These are phyloP conservation scores for Melanopsichium pennsylvanicum DNA, from an alignment of 1,284 basidiomycete species.

Conservation along the genomic window DNA sequence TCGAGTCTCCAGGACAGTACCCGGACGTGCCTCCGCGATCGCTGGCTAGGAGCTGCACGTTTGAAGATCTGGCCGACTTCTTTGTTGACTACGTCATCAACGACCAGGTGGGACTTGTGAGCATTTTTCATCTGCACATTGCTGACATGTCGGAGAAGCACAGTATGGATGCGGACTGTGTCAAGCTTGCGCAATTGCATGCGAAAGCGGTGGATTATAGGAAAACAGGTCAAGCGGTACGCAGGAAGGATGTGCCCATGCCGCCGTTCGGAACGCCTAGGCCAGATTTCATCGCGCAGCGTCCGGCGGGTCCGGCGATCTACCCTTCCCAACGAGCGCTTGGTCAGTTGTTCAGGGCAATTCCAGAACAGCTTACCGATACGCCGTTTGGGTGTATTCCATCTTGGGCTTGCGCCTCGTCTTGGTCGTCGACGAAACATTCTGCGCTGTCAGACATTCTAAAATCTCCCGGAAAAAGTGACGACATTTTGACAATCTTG, in stretches of 20 bases:
- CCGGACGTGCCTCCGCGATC: constrained; percentile 69
- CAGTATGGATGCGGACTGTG: constrained; percentile 73
- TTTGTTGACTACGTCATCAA: constrained; percentile 73
- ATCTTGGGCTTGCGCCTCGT: background rate
- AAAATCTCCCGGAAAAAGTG: constrained; percentile 14
- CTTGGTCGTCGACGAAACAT: constrained; percentile 1
- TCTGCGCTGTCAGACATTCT: constrained; percentile 16
- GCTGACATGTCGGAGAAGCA: constrained; percentile 73
- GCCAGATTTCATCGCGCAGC: constrained; percentile 27
- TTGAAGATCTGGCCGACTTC: constrained; percentile 77
- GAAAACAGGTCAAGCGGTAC: constrained; percentile 45
- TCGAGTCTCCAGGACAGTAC: constrained; percentile 71
- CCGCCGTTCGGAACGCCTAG: constrained; percentile 4
- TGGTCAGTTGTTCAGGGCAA: constrained; percentile 23
- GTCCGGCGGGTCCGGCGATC: constrained; percentile 10
- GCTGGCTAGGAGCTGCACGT: constrained; percentile 70
- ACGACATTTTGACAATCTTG: constrained; percentile 15
- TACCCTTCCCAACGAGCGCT: constrained; percentile 22
- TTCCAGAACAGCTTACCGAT: constrained; percentile 25
- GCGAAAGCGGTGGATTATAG: constrained; percentile 71
- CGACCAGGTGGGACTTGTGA: constrained; percentile 71
- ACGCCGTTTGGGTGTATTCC: constrained; percentile 16
- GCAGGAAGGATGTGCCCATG: constrained; percentile 27
- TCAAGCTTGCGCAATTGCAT: constrained; percentile 74
- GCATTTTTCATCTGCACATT: constrained; percentile 73